Percentiles rank a stretch among this genome's conserved stretches.
Conservation (phyloP, 768 basidiomycete genomes). For the Leccinum olivaceopallidum region DNA sequence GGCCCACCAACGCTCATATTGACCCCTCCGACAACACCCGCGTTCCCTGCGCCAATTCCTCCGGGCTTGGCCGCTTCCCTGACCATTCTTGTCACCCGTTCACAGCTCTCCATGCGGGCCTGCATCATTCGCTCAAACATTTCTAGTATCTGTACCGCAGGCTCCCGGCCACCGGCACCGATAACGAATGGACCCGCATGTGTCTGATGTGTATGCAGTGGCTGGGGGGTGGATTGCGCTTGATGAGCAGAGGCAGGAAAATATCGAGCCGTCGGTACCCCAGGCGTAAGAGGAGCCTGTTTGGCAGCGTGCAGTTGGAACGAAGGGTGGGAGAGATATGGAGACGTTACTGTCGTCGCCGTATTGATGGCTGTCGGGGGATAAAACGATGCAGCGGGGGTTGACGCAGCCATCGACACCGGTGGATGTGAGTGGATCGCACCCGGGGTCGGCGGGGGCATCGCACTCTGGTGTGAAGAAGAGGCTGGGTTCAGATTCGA, state of each 20-base stretch:
- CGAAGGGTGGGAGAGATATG: constrained; percentile 32
- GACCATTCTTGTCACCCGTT: constrained; percentile 61
- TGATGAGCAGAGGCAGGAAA: constrained; percentile 15
- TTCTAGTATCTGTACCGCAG: constrained; percentile 56
- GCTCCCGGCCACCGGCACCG: constrained; percentile 36
- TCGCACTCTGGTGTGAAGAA: constrained; percentile 20
- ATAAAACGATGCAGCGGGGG: constrained; percentile 25
- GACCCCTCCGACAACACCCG: constrained; percentile 11
- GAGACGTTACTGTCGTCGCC: constrained; percentile 34
- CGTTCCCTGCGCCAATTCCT: constrained; percentile 10
- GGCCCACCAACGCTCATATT: constrained; percentile 28
- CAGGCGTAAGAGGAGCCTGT: constrained; percentile 15
- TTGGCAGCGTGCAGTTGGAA: constrained; percentile 26
- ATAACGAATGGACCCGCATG: constrained; percentile 28
- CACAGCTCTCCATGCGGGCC: constrained; percentile 74
- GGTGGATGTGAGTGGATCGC: constrained; percentile 19
- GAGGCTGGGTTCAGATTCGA: constrained; percentile 34
- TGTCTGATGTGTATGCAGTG: constrained; percentile 11
- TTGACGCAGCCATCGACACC: constrained; percentile 19
- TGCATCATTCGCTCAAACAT: constrained; percentile 75
- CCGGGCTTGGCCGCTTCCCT: constrained; percentile 31
- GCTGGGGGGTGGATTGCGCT: constrained; percentile 9
- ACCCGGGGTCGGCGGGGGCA: constrained; percentile 13
- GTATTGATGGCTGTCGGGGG: constrained; percentile 32
- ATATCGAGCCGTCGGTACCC: constrained; percentile 10